phyloP scores from a whole-genome alignment of 2,329 filamentous ascomycete species.

The Botrytis aclada region DNA sequence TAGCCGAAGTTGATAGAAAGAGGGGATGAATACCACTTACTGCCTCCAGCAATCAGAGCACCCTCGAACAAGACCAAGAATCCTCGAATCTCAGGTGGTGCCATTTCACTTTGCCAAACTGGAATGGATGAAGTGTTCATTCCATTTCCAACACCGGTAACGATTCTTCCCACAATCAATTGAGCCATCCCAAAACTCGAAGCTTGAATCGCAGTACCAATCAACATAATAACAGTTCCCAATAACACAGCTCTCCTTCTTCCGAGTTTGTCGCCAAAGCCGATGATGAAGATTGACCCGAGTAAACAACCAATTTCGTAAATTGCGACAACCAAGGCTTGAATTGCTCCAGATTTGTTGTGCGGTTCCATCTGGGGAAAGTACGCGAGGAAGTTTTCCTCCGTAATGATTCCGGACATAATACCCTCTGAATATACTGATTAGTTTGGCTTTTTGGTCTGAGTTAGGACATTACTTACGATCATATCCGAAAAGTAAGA shows the following conservation, averaged over 20 bases:
- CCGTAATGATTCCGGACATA: conserved; percentile 44
- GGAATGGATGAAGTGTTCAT: conserved; percentile 50
- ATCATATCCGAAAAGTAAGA: conserved; percentile 23
- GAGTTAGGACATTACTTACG: conserved; percentile 5
- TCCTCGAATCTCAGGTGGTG: conserved; percentile 55
- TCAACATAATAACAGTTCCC: conserved; percentile 55
- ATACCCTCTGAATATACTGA: conserved; percentile 10
- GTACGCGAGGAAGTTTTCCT: conserved; percentile 46
- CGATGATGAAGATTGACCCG: conserved; percentile 54
- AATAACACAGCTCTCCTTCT: conserved; percentile 55
- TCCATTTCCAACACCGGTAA: conserved; percentile 51
- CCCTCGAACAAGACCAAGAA: conserved; percentile 61
- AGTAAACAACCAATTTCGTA: conserved; percentile 60
- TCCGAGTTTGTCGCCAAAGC: conserved; percentile 55
- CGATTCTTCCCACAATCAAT: conserved; percentile 51
- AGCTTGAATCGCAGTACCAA: conserved; percentile 49
- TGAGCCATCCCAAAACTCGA: conserved; percentile 47
- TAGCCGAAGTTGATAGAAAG: not conserved
- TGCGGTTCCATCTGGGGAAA: conserved; percentile 27
- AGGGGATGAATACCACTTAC: not conserved
- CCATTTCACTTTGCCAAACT: conserved; percentile 61
- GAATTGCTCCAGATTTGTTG: conserved; percentile 31
- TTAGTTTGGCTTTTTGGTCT: not conserved
- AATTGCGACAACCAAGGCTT: conserved; percentile 52
- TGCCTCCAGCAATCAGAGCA: conserved; percentile 54